Evolutionary conservation across 495 filamentous ascomycete genomes (phyloP).

Genomic region (Letharia lupina): DNA sequence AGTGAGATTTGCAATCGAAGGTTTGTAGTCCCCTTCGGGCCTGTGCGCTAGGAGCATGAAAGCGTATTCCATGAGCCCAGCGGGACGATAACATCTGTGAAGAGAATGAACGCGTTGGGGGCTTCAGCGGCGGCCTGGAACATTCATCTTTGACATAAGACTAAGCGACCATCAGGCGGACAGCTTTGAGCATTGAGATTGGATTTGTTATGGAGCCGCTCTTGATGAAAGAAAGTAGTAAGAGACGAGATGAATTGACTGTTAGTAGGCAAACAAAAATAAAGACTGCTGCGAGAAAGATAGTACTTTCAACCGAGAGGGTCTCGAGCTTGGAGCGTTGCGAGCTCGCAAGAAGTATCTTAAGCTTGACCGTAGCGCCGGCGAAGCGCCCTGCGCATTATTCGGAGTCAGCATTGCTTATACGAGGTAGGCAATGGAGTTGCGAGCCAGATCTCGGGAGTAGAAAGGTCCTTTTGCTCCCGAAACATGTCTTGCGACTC

Average conservation of each 20-base stretch:
- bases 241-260: slow-evolving; percentile 86
- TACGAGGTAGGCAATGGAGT: no score
- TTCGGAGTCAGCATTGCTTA: no score
- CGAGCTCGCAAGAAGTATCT: slow-evolving; percentile 64
- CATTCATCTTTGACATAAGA: slow-evolving; percentile 52
- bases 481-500: no score
- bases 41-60: slow-evolving; percentile 83
- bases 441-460: no score
- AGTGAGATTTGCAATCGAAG: slow-evolving; percentile 61
- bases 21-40: slow-evolving; percentile 76
- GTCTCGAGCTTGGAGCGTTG: slow-evolving; percentile 90
- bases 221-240: slow-evolving; percentile 70
- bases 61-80: slow-evolving; percentile 15
- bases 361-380: slow-evolving; percentile 40
- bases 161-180: slow-evolving; percentile 66
- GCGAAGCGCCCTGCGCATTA: slow-evolving; percentile 51
- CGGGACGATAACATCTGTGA: neutral
- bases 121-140: slow-evolving; percentile 10
- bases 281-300: slow-evolving; percentile 69
- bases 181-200: slow-evolving; percentile 71
- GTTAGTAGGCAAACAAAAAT: slow-evolving; percentile 83
- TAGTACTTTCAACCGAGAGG: slow-evolving; percentile 76
- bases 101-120: neutral
- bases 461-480: no score
- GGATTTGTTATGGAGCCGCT: slow-evolving; percentile 84